Evolutionary conservation across 108 stramenopile species (phyloP).

Genomic region (Asterionellopsis glacialis): DNA sequence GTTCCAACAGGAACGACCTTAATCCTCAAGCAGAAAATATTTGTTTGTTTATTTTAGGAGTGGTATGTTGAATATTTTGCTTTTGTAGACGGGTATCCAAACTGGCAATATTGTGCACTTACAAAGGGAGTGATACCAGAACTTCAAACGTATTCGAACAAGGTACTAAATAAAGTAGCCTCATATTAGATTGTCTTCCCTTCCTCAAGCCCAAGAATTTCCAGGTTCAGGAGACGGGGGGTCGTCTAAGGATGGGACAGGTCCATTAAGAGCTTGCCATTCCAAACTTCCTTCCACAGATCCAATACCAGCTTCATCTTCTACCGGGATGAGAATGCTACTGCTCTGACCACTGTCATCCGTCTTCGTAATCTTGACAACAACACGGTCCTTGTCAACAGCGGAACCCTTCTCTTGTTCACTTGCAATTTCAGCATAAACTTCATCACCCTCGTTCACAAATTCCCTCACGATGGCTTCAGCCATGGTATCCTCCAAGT

Average conservation of each 20-base stretch:
- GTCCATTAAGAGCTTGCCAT: conserved; percentile 25
- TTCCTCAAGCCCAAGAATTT: too few species aligned
- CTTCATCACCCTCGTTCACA: conserved; percentile 55
- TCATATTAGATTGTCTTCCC: too few species aligned
- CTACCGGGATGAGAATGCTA: conserved; percentile 29
- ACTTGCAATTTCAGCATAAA: conserved; percentile 37
- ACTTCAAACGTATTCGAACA: too few species aligned
- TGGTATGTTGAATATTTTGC: too few species aligned
- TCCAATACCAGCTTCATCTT: conserved; percentile 30
- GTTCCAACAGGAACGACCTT: too few species aligned
- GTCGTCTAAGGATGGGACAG: conserved; percentile 30
- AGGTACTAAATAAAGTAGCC: too few species aligned
- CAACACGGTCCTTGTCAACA: too few species aligned
- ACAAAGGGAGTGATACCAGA: too few species aligned
- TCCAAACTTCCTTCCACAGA: conserved; percentile 14
- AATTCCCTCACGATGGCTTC: conserved; percentile 74
- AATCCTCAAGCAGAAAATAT: too few species aligned
- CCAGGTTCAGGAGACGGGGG: background rate
- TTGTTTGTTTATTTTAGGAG: too few species aligned
- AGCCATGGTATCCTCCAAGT: conserved; percentile 66
- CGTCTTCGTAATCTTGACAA: conserved; percentile 23
- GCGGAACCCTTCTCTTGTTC: conserved; percentile 12
- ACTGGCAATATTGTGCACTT: too few species aligned
- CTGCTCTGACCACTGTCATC: conserved; percentile 10
- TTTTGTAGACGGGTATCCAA: too few species aligned